Base-by-base conservation (phyloP, 2,329 filamentous ascomycete genomes). In the Mollisia scopiformis region DNA sequence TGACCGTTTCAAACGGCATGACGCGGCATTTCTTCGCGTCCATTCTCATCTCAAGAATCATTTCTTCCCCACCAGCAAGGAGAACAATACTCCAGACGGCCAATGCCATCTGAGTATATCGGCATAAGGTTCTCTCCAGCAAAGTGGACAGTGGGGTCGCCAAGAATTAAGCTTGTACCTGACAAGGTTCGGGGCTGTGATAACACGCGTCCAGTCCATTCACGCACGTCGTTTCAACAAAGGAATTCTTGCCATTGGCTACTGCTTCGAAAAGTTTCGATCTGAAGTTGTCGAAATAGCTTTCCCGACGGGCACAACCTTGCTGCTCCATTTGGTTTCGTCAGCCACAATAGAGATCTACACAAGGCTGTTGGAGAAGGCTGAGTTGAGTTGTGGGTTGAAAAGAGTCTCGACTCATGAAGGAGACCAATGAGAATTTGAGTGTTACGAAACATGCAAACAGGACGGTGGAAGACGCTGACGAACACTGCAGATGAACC, bases 401-500 rank as follows among this genome's bases (percentile, higher is more conserved):
- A 14, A 19, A 5, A 33, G 11, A 25, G 46, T 27, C 30, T 23
- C 11, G 19, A 28, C 27, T 43, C 6, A 23, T 11, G 27, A 19
- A 30, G 33, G 19, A 28, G 30, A 16, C 47, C 27, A 51, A 51
- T 51, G 27, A 28, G 16, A 51, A 10, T 2, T 30, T 19, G 27
- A 14, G 33, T 33, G 47, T 51, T 51, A 51, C 47, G 25, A 33
- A 51, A 51, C 47, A 51, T 31, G 16, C n/a, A 28, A 31, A 31
- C 31, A 31, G 31, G 37, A 54, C 6, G 49, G 31, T 52, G 27
- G 56, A 41, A 47, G 37, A 14, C 39, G 57, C 23, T 62, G 60
- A 62, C 60, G 60, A 62, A 57, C 30, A 19, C 49, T 58, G 55
- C 46, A 30, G 43, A 54, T 52, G 51, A n/a, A n/a, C n/a, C n/a